Evolutionary conservation across 768 basidiomycete genomes (phyloP).

Genomic region (Coprinellus micaceus): DNA sequence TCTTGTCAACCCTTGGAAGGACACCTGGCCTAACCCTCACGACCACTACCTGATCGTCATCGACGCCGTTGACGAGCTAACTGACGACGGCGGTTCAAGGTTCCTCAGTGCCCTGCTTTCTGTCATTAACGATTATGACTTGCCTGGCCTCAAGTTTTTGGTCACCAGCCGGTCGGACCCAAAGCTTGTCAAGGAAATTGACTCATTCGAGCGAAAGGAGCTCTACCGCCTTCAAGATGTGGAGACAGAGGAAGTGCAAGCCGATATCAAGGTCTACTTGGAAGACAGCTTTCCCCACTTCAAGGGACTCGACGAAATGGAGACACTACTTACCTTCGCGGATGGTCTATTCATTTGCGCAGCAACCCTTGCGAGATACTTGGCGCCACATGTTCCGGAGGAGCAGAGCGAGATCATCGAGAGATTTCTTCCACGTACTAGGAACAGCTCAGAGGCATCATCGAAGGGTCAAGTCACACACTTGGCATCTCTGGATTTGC

Average conservation of each 20-base stretch:
- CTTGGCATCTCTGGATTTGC: too few relatives aligned
- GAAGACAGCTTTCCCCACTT: constrained; percentile 1
- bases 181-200: background rate
- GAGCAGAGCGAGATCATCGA: background rate
- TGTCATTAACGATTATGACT: background rate
- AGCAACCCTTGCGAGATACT: constrained; percentile 11
- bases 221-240: constrained; percentile 15
- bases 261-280: constrained; percentile 9
- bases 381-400: background rate
- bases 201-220: constrained; percentile 3
- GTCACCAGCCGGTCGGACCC: constrained; percentile 15
- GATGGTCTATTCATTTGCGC: constrained; percentile 15
- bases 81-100: background rate
- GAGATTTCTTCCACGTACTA: too few relatives aligned
- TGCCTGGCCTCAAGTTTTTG: constrained; percentile 15
- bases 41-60: constrained; percentile 1
- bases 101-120: background rate
- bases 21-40: background rate
- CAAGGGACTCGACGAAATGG: background rate
- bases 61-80: constrained; percentile 2
- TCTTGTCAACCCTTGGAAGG: background rate
- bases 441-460: too few relatives aligned
- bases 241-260: background rate
- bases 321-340: background rate
- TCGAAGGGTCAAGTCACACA: background rate